Evolutionary conservation across 345 rosid species (phyloP), one percentile per base, ranked within the genome.

Genomic region (Erysimum cheiranthoides): DNA sequence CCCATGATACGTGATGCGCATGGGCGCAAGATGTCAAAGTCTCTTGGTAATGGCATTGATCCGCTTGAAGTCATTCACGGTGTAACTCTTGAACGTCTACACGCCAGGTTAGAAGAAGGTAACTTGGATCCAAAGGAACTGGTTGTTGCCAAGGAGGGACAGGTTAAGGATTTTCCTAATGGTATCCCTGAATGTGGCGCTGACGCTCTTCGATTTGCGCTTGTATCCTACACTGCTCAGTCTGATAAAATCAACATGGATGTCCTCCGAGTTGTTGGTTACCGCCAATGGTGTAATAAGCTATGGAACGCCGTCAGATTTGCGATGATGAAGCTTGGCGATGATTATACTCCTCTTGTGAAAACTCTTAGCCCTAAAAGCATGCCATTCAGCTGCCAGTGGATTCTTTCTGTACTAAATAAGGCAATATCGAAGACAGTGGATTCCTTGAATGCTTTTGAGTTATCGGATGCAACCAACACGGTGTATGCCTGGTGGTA

Each of bases 111-210:
- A 47, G 96, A 88, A 57, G 85, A 71, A 73, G 90, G 96, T 64
- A 93, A 88, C 71, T 71, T 89, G 84, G 92, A 87, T 75, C 83
- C 79, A 13, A 85, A 73, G 27, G 93, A 87, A 63, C 58, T 89
- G 14, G 75, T 50, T 50, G 68, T 76, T 61, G 89, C 98, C 5
- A 93, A 89, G 74, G 83, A 58, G 14, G 98, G 95, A 50, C 96
- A 90, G 74, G 74, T 61, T 68, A 85, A 81, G 70, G 94, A 93
- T 66, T 93, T 90, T 54, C 94, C 90, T 34, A 74, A 82, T 83
- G 98, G 98, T 68, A 90, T 93, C n/a, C 63, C 91, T 70, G 93
- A 90, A 84, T 93, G 98, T 78, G 98, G 96, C 46, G 86, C 95
- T 10, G 96, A 93, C 69, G 96, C 96, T 67, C 94, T 93, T 21